Evolutionary conservation across 2,329 filamentous ascomycete genomes (phyloP).

Genomic region (Aspergillus sp.): DNA sequence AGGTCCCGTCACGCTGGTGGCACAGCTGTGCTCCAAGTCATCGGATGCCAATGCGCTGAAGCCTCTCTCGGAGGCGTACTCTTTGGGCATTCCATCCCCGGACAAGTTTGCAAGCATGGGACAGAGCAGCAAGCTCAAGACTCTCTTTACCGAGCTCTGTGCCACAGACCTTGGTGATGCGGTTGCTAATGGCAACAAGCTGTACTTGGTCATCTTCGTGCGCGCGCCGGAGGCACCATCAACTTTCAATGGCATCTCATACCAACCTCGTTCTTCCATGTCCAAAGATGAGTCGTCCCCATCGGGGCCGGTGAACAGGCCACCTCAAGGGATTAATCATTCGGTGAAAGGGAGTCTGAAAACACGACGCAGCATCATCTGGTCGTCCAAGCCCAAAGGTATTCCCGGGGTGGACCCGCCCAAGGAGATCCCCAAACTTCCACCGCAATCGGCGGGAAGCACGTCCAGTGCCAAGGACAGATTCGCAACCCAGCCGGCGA

Average conservation of each 20-base stretch:
- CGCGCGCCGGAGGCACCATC: conserved; percentile 51
- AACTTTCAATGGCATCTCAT: conserved; percentile 10
- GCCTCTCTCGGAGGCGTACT: conserved; percentile 75
- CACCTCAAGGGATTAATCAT: conserved; percentile 20
- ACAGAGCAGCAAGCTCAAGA: conserved; percentile 65
- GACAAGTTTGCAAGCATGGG: conserved; percentile 62
- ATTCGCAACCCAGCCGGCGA: conserved; percentile 18
- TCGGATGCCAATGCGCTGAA: conserved; percentile 55
- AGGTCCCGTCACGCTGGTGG: conserved; percentile 67
- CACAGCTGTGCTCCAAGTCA: conserved; percentile 69
- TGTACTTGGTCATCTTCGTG: conserved; percentile 80
- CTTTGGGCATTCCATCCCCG: conserved; percentile 67
- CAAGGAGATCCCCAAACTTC: conserved; percentile 20
- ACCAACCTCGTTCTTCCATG: conserved; percentile 25
- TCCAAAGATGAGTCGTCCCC: conserved; percentile 26
- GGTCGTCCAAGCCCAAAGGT: conserved; percentile 30
- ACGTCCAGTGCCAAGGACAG: conserved; percentile 21
- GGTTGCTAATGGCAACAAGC: conserved; percentile 57
- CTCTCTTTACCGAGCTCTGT: conserved; percentile 80
- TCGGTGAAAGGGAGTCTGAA: conserved; percentile 31
- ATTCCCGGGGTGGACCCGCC: conserved; percentile 23
- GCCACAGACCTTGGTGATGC: conserved; percentile 64
- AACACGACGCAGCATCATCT: conserved; percentile 41
- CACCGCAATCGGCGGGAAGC: conserved; percentile 28
- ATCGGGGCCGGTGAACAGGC: conserved; percentile 13